Percentiles rank a stretch among this genome's conserved stretches.
phyloP scores from a whole-genome alignment of 169 alveolate genomes.

The Cryptosporidium canis region DNA sequence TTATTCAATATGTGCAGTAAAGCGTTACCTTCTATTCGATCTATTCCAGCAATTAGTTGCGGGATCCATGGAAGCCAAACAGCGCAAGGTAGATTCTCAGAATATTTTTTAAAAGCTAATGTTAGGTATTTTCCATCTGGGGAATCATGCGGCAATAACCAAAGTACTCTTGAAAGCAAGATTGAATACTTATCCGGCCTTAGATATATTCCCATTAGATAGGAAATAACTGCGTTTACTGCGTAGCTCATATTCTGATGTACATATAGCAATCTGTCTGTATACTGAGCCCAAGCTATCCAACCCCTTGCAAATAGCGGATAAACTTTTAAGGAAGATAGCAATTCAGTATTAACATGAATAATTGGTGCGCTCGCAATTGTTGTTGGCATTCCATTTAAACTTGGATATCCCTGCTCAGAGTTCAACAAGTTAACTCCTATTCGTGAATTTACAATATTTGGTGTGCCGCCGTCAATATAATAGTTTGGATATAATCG shows the following conservation, averaged over 20 bases:
- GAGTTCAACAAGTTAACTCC: slow-evolving; percentile 25
- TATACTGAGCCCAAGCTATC: slow-evolving; percentile 80
- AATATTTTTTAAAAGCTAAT: slow-evolving; percentile 76
- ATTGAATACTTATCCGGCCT: slow-evolving; percentile 76
- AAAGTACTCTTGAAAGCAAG: slow-evolving; percentile 75
- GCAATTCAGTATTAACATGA: slow-evolving; percentile 74
- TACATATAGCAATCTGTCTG: slow-evolving; percentile 74
- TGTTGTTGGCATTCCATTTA: not conserved
- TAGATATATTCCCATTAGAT: slow-evolving; percentile 78
- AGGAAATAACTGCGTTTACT: slow-evolving; percentile 79
- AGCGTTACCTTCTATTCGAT: slow-evolving; percentile 73
- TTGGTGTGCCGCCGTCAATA: slow-evolving; percentile 57
- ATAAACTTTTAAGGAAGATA: slow-evolving; percentile 78
- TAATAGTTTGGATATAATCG: slow-evolving; percentile 51
- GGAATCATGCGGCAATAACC: slow-evolving; percentile 77
- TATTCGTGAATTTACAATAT: slow-evolving; percentile 5
- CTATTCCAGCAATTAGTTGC: slow-evolving; percentile 77
- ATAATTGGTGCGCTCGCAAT: not conserved
- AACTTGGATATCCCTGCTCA: slow-evolving; percentile 3
- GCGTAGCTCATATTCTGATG: slow-evolving; percentile 76
- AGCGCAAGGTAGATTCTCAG: slow-evolving; percentile 77
- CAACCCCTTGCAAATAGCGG: slow-evolving; percentile 80
- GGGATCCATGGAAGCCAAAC: slow-evolving; percentile 83
- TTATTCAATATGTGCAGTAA: slow-evolving; percentile 77
- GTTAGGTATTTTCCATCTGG: slow-evolving; percentile 72